A percentile compares a stretch with the other conserved stretches of the same genome.
Conservation (phyloP, 805 yeast species). For the Soucietia sequanensis region DNA sequence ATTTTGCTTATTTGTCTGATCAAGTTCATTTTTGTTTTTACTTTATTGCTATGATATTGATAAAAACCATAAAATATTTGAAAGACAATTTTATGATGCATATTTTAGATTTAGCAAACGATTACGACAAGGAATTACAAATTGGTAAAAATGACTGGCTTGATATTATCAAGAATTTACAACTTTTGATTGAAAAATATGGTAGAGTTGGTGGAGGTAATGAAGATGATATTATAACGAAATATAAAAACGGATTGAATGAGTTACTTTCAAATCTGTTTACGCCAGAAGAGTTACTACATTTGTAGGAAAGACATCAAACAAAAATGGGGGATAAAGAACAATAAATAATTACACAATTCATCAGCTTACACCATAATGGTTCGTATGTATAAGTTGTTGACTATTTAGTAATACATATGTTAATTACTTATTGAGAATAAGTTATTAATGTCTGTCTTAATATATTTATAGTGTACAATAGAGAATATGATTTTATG, state of each 20-base stretch:
- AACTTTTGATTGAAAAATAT: conserved; percentile 24
- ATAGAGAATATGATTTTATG: too few relatives aligned
- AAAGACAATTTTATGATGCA: background rate
- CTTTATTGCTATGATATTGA: conserved; percentile 38
- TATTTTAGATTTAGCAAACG: conserved; percentile 3
- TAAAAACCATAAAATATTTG: conserved; percentile 21
- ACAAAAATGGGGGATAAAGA: background rate
- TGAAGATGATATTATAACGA: conserved; percentile 27
- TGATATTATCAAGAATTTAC: conserved; percentile 12
- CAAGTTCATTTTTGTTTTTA: conserved; percentile 58
- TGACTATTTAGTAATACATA: too few relatives aligned
- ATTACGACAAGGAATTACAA: background rate
- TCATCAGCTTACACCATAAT: background rate
- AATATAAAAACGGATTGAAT: conserved; percentile 22
- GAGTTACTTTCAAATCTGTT: background rate
- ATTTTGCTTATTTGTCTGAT: conserved; percentile 70
- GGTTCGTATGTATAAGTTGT: too few relatives aligned
- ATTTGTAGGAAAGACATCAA: background rate
- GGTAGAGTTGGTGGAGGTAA: conserved; percentile 26
- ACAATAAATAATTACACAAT: too few relatives aligned
- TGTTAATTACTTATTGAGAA: too few relatives aligned
- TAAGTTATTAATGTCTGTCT: too few relatives aligned
- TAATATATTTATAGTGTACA: too few relatives aligned
- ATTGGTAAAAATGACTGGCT: conserved; percentile 6
- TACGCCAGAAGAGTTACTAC: background rate